Percentiles rank a stretch among this genome's conserved stretches.
Evolutionary conservation across 345 rosid genomes (phyloP).

Genomic region (Stellera chamaejasme): DNA sequence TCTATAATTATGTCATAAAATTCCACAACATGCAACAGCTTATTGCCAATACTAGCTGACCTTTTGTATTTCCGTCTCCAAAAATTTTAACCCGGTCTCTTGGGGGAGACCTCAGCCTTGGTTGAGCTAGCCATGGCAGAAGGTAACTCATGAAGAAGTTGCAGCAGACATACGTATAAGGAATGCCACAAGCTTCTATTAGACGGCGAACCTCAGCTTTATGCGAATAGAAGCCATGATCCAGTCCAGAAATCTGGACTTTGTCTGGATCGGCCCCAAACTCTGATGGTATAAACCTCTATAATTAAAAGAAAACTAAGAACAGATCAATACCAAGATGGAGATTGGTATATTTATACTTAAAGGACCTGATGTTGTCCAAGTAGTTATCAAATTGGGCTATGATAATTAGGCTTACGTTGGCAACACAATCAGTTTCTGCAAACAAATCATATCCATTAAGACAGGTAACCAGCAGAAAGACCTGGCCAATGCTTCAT

Average conservation of each 20-base stretch:
- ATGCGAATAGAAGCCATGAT: slow-evolving; percentile 42
- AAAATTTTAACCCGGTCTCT: slow-evolving; percentile 52
- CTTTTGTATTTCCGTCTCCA: slow-evolving; percentile 67
- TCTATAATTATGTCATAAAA: not conserved
- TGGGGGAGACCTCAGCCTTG: slow-evolving; percentile 56
- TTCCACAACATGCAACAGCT: not conserved
- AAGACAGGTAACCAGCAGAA: too few relatives aligned
- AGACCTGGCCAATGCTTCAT: too few relatives aligned
- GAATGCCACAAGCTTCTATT: slow-evolving; percentile 57
- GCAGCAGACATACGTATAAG: slow-evolving; percentile 59
- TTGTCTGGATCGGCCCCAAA: slow-evolving; percentile 74
- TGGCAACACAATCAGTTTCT: too few relatives aligned
- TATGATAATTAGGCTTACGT: too few relatives aligned
- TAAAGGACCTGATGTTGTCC: too few relatives aligned
- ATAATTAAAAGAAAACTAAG: slow-evolving; percentile 4
- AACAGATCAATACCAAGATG: too few relatives aligned
- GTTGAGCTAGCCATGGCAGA: slow-evolving; percentile 73
- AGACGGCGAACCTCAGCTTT: slow-evolving; percentile 62
- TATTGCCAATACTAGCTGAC: slow-evolving; percentile 17
- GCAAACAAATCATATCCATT: too few relatives aligned
- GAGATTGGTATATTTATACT: too few relatives aligned
- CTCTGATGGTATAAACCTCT: slow-evolving; percentile 88
- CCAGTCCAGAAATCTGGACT: slow-evolving; percentile 50
- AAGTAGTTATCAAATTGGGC: too few relatives aligned
- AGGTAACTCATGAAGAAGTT: slow-evolving; percentile 52